Conservation (phyloP, 257 asterid genomes). For the Solanum medicagineum region DNA sequence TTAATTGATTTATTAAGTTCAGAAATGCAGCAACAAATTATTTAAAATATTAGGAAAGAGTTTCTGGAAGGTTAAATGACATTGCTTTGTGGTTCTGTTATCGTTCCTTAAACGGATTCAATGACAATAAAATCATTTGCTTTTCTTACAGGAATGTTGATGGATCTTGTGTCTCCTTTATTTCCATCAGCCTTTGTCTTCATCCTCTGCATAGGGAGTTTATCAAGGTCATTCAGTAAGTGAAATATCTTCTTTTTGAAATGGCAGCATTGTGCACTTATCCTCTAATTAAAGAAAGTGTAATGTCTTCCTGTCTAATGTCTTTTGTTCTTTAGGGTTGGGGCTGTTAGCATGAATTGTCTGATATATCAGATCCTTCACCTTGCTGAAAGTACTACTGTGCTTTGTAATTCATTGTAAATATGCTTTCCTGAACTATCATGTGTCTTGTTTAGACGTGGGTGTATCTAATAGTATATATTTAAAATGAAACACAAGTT, state of each 20-base stretch:
- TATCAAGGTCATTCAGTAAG: constrained; percentile 98
- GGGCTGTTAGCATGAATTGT: not conserved
- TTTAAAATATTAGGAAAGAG: not conserved
- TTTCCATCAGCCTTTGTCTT: constrained; percentile 81
- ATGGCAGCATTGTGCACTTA: not conserved
- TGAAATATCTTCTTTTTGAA: constrained; percentile 2
- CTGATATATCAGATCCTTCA: not conserved
- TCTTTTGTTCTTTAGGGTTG: not conserved
- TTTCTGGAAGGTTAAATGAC: not conserved
- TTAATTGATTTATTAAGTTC: not conserved
- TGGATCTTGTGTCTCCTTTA: constrained; percentile 94
- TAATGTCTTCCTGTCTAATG: not conserved
- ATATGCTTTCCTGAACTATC: not conserved
- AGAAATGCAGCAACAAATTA: not conserved
- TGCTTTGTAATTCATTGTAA: not conserved
- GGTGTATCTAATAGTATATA: not conserved
- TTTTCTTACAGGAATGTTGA: constrained; percentile 80
- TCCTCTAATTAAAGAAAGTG: not conserved
- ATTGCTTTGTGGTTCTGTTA: not conserved
- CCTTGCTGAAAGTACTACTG: not conserved
- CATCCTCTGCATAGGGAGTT: constrained; percentile 88
- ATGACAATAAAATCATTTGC: not conserved
- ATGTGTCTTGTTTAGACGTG: not conserved
- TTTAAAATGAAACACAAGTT: not conserved
- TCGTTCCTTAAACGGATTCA: not conserved